Conservation (phyloP, 2,329 filamentous ascomycete genomes). For the Epichloe hybrida region DNA sequence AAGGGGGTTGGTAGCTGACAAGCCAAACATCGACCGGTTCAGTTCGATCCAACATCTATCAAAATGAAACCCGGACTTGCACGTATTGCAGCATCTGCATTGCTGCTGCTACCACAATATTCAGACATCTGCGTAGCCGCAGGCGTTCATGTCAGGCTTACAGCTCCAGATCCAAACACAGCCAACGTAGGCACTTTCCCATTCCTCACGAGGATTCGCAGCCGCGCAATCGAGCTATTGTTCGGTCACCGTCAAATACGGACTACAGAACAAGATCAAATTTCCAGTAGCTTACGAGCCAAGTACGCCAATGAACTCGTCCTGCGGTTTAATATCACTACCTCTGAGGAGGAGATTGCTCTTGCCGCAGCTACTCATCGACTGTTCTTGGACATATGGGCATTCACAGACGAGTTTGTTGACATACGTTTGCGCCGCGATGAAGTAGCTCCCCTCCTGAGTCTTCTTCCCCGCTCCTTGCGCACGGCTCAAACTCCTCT, state of each 20-base stretch:
- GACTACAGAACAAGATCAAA: slow-evolving; percentile 10
- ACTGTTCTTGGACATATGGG: slow-evolving; percentile 84
- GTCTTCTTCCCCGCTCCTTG: slow-evolving; percentile 59
- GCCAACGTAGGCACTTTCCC: slow-evolving; percentile 26
- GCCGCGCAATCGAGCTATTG: slow-evolving; percentile 34
- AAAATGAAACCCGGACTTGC: slow-evolving; percentile 1
- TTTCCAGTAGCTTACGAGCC: slow-evolving; percentile 21
- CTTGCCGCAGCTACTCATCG: slow-evolving; percentile 60
- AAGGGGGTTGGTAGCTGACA: too few relatives aligned
- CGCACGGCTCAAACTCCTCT: slow-evolving; percentile 58
- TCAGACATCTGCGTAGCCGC: neutral
- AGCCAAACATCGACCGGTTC: too few relatives aligned
- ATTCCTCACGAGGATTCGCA: slow-evolving; percentile 35
- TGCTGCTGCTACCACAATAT: neutral
- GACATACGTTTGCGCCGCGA: slow-evolving; percentile 71
- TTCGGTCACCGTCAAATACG: slow-evolving; percentile 31
- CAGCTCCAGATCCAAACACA: slow-evolving; percentile 1
- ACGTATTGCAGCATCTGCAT: neutral
- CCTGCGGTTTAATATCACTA: slow-evolving; percentile 70
- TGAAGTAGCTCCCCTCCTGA: slow-evolving; percentile 64
- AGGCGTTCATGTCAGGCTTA: neutral
- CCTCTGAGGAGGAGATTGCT: slow-evolving; percentile 51
- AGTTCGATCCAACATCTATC: neutral
- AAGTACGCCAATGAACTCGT: slow-evolving; percentile 74
- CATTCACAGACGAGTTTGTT: slow-evolving; percentile 65